Percentiles rank a stretch among this genome's conserved stretches.
These are phyloP conservation scores for Aspergillus sclerotialis DNA, from an alignment of 2,329 filamentous ascomycete species.

Conservation along the genomic window DNA sequence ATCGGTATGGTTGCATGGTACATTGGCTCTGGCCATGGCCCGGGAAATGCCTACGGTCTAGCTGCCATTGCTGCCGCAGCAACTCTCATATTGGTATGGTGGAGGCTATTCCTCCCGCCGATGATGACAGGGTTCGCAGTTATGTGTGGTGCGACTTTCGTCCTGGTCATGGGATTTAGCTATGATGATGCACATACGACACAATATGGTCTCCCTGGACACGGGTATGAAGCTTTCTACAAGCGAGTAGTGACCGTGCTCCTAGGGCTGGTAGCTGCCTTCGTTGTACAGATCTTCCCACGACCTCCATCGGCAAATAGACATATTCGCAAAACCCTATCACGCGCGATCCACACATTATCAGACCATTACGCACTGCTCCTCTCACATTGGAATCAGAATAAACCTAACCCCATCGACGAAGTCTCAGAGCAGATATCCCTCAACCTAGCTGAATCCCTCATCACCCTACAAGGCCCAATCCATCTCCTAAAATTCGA, in stretches of 20 bases:
- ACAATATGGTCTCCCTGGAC: constrained; percentile 41
- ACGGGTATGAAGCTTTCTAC: constrained; percentile 45
- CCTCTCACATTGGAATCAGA: constrained; percentile 38
- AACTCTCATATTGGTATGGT: constrained; percentile 27
- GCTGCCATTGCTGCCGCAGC: constrained; percentile 34
- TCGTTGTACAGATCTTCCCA: constrained; percentile 43
- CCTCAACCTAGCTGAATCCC: constrained; percentile 24
- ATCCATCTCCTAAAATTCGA: constrained; percentile 31
- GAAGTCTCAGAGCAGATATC: constrained; percentile 23
- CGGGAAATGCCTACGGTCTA: constrained; percentile 46
- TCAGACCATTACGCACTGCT: constrained; percentile 46
- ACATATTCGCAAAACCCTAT: constrained; percentile 41
- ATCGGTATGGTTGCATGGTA: constrained; percentile 47
- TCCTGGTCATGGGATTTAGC: constrained; percentile 42
- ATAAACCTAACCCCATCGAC: constrained; percentile 13
- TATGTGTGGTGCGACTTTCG: constrained; percentile 39
- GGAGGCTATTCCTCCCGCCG: constrained; percentile 25
- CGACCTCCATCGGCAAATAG: constrained; percentile 41
- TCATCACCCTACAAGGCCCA: constrained; percentile 26
- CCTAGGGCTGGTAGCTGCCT: constrained; percentile 38
- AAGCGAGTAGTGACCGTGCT: constrained; percentile 38
- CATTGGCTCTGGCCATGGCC: constrained; percentile 43
- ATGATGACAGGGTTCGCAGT: constrained; percentile 25
- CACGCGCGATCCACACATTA: constrained; percentile 36
- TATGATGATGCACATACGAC: constrained; percentile 38